These are phyloP conservation scores for Trifolium repens DNA, from an alignment of 306 rosid species.

Conservation along the genomic window DNA sequence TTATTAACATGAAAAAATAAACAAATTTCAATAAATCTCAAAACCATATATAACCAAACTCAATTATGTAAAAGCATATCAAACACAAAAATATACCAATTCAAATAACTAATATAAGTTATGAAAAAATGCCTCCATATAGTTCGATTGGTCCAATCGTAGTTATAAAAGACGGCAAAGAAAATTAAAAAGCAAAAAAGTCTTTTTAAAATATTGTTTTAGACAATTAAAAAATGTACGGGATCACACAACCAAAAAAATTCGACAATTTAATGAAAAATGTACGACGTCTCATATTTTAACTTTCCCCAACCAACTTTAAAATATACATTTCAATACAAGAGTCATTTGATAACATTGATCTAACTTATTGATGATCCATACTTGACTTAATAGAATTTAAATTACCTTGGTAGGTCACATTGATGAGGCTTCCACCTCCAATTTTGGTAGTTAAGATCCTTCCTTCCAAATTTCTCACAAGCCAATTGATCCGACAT, in stretches of 20 bases:
- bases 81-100: background rate
- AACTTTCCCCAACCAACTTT: background rate
- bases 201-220: no score
- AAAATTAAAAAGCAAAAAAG: no score
- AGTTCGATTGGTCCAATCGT: no score
- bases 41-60: slow-evolving; percentile 38
- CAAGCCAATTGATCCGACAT: slow-evolving; percentile 96
- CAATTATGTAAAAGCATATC: slow-evolving; percentile 30
- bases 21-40: slow-evolving; percentile 58
- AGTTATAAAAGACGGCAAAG: no score
- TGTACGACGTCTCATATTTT: background rate
- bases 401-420: slow-evolving; percentile 66
- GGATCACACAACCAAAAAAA: background rate
- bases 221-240: no score
- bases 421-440: slow-evolving; percentile 82
- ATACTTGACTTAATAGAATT: background rate
- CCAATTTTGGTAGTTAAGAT: slow-evolving; percentile 69
- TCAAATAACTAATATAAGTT: background rate
- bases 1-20: slow-evolving; percentile 63
- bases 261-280: background rate
- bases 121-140: no score
- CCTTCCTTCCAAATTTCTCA: slow-evolving; percentile 81
- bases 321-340: background rate
- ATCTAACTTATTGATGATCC: background rate
- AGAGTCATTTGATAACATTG: background rate